Conservation (phyloP, 1,139 yeast species). For the Debaryomyces udenii region DNA sequence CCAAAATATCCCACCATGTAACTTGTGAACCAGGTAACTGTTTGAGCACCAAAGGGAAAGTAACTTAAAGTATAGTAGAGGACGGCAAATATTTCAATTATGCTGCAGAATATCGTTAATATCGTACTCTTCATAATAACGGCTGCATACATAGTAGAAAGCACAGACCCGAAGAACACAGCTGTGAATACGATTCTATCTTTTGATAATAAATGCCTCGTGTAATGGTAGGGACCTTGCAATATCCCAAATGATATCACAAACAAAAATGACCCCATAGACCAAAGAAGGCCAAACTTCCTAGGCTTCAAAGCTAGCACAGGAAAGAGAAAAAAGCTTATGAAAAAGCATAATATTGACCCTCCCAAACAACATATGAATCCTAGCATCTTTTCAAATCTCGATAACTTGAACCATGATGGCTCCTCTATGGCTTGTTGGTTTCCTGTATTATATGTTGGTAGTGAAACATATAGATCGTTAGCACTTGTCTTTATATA, state of each 20-base stretch:
- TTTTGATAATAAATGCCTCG: constrained; percentile 71
- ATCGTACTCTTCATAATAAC: constrained; percentile 66
- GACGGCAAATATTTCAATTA: constrained; percentile 81
- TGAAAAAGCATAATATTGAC: constrained; percentile 74
- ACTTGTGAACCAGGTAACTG: constrained; percentile 79
- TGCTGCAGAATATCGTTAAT: constrained; percentile 73
- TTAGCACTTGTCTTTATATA: constrained; percentile 47
- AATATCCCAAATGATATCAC: constrained; percentile 87
- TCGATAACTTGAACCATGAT: constrained; percentile 61
- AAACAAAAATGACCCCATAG: constrained; percentile 85
- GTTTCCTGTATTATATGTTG: constrained; percentile 33
- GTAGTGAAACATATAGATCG: constrained; percentile 44
- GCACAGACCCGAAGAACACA: constrained; percentile 76
- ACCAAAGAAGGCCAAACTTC: constrained; percentile 89
- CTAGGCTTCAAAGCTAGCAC: constrained; percentile 88
- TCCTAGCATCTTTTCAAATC: constrained; percentile 79
- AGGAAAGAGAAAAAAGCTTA: constrained; percentile 85
- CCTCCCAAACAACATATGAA: constrained; percentile 79
- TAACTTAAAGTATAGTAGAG: constrained; percentile 87
- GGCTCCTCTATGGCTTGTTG: constrained; percentile 42
- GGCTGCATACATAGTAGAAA: constrained; percentile 63
- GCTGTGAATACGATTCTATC: constrained; percentile 79
- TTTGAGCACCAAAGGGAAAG: constrained; percentile 94
- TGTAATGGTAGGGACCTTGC: constrained; percentile 87
- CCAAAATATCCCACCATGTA: constrained; percentile 77